These are phyloP conservation scores for Cordyceps militaris DNA, from an alignment of 2,329 filamentous ascomycete species.

Conservation along the genomic window DNA sequence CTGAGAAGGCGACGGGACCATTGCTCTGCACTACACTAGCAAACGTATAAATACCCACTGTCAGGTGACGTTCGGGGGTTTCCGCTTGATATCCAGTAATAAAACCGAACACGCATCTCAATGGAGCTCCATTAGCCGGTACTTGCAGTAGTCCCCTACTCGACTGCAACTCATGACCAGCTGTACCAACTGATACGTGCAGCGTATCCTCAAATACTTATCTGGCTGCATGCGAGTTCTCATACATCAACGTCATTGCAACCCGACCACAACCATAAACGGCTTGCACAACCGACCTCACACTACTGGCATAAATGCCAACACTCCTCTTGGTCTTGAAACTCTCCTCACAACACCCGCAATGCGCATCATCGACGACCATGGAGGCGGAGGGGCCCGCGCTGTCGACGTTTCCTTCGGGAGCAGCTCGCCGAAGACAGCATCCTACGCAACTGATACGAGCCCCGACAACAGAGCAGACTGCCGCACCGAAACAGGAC, in stretches of 20 bases:
- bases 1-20: neutral
- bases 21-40: neutral
- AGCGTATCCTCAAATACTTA: neutral
- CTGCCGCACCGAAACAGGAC: neutral
- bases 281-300: neutral
- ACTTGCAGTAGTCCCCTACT: neutral
- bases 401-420: slow-evolving; percentile 12
- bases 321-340: neutral
- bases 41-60: neutral
- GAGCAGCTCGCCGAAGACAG: slow-evolving; percentile 5
- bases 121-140: neutral
- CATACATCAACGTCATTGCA: neutral
- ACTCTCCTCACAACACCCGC: slow-evolving; percentile 7
- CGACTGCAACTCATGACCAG: neutral
- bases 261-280: slow-evolving; percentile 1
- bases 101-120: slow-evolving; percentile 4
- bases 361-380: slow-evolving; percentile 20
- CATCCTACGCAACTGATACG: slow-evolving; percentile 2
- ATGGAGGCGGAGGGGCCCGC: slow-evolving; percentile 17
- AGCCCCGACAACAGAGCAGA: neutral
- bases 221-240: slow-evolving; percentile 2
- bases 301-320: slow-evolving; percentile 2
- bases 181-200: neutral
- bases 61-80: neutral
- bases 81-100: slow-evolving; percentile 4